phyloP scores from a whole-genome alignment of 2,329 filamentous ascomycete species.

The Epichloe uncinata region DNA sequence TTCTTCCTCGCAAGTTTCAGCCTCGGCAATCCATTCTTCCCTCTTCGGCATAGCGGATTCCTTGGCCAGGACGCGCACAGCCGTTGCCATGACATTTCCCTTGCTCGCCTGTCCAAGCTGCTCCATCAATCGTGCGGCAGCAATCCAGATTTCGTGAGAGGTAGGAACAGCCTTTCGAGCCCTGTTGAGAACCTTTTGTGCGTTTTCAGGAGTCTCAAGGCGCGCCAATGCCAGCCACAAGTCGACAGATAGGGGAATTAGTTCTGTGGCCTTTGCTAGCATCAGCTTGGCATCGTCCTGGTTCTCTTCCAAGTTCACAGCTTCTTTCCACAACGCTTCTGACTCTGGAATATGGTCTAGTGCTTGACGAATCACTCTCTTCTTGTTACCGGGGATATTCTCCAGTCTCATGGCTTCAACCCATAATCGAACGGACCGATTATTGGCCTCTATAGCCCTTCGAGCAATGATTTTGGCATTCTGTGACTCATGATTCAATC shows the following conservation, averaged over 20 bases:
- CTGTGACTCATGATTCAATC: constrained; percentile 68
- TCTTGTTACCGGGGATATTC: constrained; percentile 68
- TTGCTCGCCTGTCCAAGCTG: constrained; percentile 66
- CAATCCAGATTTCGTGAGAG: constrained; percentile 93
- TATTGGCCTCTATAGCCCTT: constrained; percentile 83
- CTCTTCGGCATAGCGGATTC: constrained; percentile 94
- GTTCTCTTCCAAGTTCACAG: constrained; percentile 89
- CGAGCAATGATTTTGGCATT: constrained; percentile 95
- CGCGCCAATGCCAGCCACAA: constrained; percentile 89
- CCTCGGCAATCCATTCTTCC: constrained; percentile 92
- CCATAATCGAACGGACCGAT: constrained; percentile 80
- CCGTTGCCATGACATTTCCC: constrained; percentile 89
- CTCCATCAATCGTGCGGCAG: constrained; percentile 80
- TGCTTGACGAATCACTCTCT: constrained; percentile 82
- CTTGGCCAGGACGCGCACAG: constrained; percentile 73
- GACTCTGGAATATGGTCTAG: constrained; percentile 89
- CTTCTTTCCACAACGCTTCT: constrained; percentile 94
- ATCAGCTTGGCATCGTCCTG: constrained; percentile 76
- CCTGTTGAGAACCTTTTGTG: constrained; percentile 88
- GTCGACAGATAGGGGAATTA: constrained; percentile 87
- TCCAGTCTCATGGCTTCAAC: constrained; percentile 92
- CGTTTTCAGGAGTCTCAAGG: constrained; percentile 78
- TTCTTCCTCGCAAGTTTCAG: constrained; percentile 88
- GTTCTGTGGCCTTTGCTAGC: constrained; percentile 86
- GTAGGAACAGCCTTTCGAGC: constrained; percentile 89